These are phyloP conservation scores for Polychaeton citri DNA, from an alignment of 2,329 filamentous ascomycete genomes.

Conservation along the genomic window DNA sequence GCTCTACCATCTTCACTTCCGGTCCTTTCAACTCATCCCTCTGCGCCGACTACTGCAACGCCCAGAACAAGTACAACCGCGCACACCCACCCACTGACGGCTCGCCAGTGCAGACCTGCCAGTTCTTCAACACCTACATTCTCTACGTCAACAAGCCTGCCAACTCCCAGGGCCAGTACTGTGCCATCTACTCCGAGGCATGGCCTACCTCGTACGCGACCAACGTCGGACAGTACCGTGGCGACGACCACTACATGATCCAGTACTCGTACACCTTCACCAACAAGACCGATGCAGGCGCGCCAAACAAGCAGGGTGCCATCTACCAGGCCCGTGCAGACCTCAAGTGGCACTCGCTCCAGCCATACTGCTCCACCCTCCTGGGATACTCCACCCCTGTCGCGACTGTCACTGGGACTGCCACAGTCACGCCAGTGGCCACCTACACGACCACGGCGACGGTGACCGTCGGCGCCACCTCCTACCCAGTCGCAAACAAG, in stretches of 20 bases:
- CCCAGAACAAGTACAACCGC: slow-evolving; percentile 7
- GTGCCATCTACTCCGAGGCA: slow-evolving; percentile 9
- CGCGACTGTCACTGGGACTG: slow-evolving; percentile 3
- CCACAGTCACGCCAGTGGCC: neutral
- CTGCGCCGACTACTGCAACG: slow-evolving; percentile 15
- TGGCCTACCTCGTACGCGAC: slow-evolving; percentile 10
- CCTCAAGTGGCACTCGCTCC: slow-evolving; percentile 5
- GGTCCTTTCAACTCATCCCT: slow-evolving; percentile 17
- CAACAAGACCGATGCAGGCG: slow-evolving; percentile 5
- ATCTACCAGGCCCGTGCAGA: slow-evolving; percentile 8
- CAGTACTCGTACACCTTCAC: slow-evolving; percentile 6
- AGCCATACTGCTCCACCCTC: slow-evolving; percentile 8
- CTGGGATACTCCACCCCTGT: slow-evolving; percentile 5
- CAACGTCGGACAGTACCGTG: slow-evolving; percentile 8
- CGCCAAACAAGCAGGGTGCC: slow-evolving; percentile 4
- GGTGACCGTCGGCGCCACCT: slow-evolving; percentile 2
- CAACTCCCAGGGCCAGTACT: slow-evolving; percentile 6
- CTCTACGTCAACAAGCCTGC: slow-evolving; percentile 2
- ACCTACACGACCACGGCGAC: slow-evolving; percentile 1
- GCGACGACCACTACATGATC: slow-evolving; percentile 8
- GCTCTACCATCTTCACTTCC: slow-evolving; percentile 11
- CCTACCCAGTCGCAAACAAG: slow-evolving; percentile 1
- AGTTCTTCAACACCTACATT: slow-evolving; percentile 11
- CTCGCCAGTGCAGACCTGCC: slow-evolving; percentile 10
- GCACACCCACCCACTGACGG: slow-evolving; percentile 6